Conservation (phyloP, 2,329 filamentous ascomycete species). For the Arachnopeziza araneosa region DNA sequence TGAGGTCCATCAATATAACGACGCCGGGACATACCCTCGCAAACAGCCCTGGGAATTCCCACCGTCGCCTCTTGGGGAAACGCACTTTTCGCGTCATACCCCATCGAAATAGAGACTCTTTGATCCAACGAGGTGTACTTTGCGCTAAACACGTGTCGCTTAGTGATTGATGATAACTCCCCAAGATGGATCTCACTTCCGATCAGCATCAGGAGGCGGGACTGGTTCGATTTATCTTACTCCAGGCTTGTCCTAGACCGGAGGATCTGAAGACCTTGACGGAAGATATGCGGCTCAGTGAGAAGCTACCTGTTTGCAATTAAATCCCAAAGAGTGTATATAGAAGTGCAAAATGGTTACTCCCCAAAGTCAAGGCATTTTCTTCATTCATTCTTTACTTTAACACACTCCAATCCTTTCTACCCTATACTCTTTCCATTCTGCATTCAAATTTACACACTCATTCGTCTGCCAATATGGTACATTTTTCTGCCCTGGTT, state of each 20-base stretch:
- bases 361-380: background rate
- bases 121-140: background rate
- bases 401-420: background rate
- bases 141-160: background rate
- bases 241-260: background rate
- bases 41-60: background rate
- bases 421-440: slow-evolving; percentile 1
- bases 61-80: background rate
- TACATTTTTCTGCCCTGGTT: slow-evolving; percentile 19
- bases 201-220: background rate
- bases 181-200: background rate
- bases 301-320: background rate
- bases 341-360: background rate
- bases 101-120: background rate
- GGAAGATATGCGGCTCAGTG: background rate
- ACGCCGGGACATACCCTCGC: background rate
- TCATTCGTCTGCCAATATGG: slow-evolving; percentile 16
- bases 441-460: background rate
- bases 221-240: background rate
- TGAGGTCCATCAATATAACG: background rate
- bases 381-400: background rate
- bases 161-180: background rate
- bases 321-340: background rate
- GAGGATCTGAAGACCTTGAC: background rate
- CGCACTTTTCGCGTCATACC: background rate